Conservation (phyloP, 108 stramenopile species). For the Cyclotella choctawhatcheeana region DNA sequence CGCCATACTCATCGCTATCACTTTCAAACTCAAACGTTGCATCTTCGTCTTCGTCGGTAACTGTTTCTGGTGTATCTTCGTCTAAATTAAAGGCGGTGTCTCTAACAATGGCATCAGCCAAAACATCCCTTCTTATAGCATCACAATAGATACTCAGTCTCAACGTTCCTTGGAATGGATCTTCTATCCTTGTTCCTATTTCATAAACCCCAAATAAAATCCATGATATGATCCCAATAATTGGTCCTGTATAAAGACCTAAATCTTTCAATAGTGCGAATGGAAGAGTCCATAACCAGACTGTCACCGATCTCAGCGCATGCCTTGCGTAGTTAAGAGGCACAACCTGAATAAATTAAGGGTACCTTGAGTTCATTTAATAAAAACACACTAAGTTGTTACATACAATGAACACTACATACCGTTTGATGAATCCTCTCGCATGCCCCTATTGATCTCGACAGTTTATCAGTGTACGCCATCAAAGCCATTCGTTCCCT, state of each 20-base stretch:
- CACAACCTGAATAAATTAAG: slow-evolving; percentile 57
- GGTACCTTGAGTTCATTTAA: no score
- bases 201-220: slow-evolving; percentile 94
- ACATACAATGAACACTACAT: not conserved
- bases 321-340: slow-evolving; percentile 95
- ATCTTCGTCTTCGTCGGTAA: slow-evolving; percentile 29
- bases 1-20: slow-evolving; percentile 54
- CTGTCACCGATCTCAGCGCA: slow-evolving; percentile 86
- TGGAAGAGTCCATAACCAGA: slow-evolving; percentile 91
- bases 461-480: slow-evolving; percentile 78
- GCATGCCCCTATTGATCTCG: slow-evolving; percentile 80
- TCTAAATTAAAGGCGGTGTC: slow-evolving; percentile 73
- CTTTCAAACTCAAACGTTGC: slow-evolving; percentile 50
- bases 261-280: slow-evolving; percentile 85
- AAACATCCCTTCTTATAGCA: slow-evolving; percentile 80
- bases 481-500: slow-evolving; percentile 88
- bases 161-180: slow-evolving; percentile 92
- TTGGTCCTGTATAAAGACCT: slow-evolving; percentile 82
- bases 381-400: no score
- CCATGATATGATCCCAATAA: slow-evolving; percentile 87
- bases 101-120: slow-evolving; percentile 80
- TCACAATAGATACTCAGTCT: slow-evolving; percentile 85
- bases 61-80: slow-evolving; percentile 22
- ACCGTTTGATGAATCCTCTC: slow-evolving; percentile 96
- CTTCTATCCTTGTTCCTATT: slow-evolving; percentile 94